Base-by-base conservation (phyloP, 306 rosid species). In the Rosa lucieae region DNA sequence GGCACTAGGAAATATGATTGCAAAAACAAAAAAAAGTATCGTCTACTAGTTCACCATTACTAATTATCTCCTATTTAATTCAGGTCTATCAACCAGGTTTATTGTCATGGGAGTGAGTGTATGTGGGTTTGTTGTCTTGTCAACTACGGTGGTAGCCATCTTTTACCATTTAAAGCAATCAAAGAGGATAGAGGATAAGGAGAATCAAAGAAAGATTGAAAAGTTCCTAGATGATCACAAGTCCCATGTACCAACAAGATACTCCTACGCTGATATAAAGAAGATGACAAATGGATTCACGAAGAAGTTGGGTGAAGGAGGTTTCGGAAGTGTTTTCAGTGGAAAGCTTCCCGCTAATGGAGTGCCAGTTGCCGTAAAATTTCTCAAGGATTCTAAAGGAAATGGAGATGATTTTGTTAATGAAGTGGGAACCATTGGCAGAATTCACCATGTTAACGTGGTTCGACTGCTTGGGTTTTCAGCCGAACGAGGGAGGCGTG, bases 381-480 rank as follows among this genome's bases (percentile, higher is more conserved):
- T 75, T 6, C 56, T 75, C 15, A 43, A 17, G 35, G 70, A 75
- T 43, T 75, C 70, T 5, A 75, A 59, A 13, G 56, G 56, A 9
- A 75, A 15, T 39, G 70, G 78, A 5, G 78, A 75, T 0, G 56
- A 75, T 43, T 75, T 75, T 42, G 78, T 75, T 21, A 82, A 75
- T 4, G 86, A 84, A 80, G 86, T 82, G 11, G 79, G 81, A 32
- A 81, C 84, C 73, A 84, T 84, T 75, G 86, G 85, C 14, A 70
- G 62, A 51, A 84, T 87, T 63, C 88, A 84, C 79, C 90, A 84
- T 65, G 78, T 84, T 11, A 86, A 86, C 17, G 83, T 87, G 69
- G 88, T 78, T 37, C 88, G 88, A 12, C 17, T 87, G 23, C 83
- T 87, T 29, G 90, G 86, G 7, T 87, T 77, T 51, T 82, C 86